Percentiles rank a stretch among this genome's conserved stretches.
These are phyloP conservation scores for Xylaria curta DNA, from an alignment of 495 filamentous ascomycete genomes.

Conservation along the genomic window DNA sequence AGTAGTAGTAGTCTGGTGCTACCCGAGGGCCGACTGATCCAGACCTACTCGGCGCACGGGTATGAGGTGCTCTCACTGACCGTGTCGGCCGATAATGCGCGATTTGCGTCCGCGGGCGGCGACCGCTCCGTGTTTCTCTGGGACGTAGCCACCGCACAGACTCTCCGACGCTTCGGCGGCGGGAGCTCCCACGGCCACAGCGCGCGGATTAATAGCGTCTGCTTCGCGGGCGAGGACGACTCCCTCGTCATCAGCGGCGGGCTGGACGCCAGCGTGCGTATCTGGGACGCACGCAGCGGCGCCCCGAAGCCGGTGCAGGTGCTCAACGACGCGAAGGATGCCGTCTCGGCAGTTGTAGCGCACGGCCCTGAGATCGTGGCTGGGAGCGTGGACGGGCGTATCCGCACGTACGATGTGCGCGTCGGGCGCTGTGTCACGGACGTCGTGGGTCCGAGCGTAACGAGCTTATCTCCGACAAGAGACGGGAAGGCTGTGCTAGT, in stretches of 20 bases:
- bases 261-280: conserved; percentile 79
- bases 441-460: conserved; percentile 69
- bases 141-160: conserved; percentile 83
- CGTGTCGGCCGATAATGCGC: conserved; percentile 77
- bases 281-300: conserved; percentile 80
- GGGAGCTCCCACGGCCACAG: conserved; percentile 64
- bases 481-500: conserved; percentile 79
- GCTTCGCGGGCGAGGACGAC: conserved; percentile 76
- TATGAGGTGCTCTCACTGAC: conserved; percentile 85
- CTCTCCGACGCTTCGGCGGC: conserved; percentile 71
- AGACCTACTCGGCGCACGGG: conserved; percentile 86
- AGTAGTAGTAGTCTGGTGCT: conserved; percentile 19
- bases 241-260: conserved; percentile 75
- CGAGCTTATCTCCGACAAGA: conserved; percentile 70
- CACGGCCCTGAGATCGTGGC: conserved; percentile 63
- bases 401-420: conserved; percentile 86
- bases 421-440: conserved; percentile 78
- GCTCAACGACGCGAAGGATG: conserved; percentile 79
- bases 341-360: conserved; percentile 67
- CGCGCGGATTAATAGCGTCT: conserved; percentile 74
- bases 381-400: conserved; percentile 86
- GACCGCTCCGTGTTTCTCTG: conserved; percentile 90
- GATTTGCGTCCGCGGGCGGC: conserved; percentile 82
- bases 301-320: conserved; percentile 75
- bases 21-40: conserved; percentile 65